A percentile compares a stretch with the other conserved stretches of the same genome.
Conservation (phyloP, 2,329 filamentous ascomycete species). For the Hypoxylon sp. region DNA sequence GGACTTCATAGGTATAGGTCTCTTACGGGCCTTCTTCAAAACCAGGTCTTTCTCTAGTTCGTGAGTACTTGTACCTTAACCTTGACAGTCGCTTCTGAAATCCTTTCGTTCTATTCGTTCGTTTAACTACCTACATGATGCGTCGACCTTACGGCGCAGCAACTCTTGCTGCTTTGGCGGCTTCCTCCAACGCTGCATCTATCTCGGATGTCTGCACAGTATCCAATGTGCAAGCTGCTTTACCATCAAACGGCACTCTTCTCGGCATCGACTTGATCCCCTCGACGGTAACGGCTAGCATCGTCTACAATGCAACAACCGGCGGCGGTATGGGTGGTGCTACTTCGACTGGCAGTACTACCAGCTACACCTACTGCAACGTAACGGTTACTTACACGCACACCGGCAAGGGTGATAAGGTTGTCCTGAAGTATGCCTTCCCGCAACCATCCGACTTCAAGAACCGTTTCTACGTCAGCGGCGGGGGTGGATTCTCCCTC, state of each 20-base stretch:
- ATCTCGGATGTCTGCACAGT: slow-evolving; percentile 61
- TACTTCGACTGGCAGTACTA: slow-evolving; percentile 41
- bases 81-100: slow-evolving; percentile 7
- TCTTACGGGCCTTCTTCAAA: neutral
- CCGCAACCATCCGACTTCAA: slow-evolving; percentile 57
- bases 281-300: slow-evolving; percentile 58
- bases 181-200: slow-evolving; percentile 50
- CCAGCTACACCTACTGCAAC: slow-evolving; percentile 55
- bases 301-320: slow-evolving; percentile 56
- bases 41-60: neutral
- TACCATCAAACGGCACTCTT: slow-evolving; percentile 60
- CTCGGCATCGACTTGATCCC: slow-evolving; percentile 59
- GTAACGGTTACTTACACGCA: slow-evolving; percentile 57
- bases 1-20: neutral
- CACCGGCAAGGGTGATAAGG: slow-evolving; percentile 52
- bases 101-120: slow-evolving; percentile 7
- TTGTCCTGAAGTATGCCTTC: slow-evolving; percentile 56
- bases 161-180: slow-evolving; percentile 41
- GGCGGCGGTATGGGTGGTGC: slow-evolving; percentile 24
- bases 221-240: slow-evolving; percentile 58
- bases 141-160: slow-evolving; percentile 20
- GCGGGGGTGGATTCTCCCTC: slow-evolving; percentile 62
- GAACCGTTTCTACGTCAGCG: slow-evolving; percentile 62
- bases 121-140: slow-evolving; percentile 21
- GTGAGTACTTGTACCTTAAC: neutral